These are phyloP conservation scores for Crithidia acanthocephali DNA, from an alignment of 208 protist species.

Conservation along the genomic window DNA sequence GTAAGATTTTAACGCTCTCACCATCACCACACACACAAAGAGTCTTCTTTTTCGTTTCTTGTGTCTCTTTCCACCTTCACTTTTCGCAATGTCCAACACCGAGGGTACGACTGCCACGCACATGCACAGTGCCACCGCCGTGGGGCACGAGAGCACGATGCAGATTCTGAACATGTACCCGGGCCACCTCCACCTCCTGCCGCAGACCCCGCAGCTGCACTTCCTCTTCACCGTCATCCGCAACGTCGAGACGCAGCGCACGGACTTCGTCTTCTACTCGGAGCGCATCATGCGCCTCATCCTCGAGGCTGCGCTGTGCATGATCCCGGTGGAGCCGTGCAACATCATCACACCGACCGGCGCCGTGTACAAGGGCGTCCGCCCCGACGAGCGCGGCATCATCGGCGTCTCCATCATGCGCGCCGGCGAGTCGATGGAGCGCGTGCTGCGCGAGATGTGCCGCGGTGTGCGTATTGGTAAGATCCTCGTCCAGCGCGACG, in stretches of 20 bases:
- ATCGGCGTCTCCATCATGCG: constrained; percentile 98
- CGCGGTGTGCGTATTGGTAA: constrained; percentile 97
- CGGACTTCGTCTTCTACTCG: constrained; percentile 97
- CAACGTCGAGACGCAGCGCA: constrained; percentile 85
- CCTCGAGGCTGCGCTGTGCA: constrained; percentile 91
- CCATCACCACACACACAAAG: not conserved
- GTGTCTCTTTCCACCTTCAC: constrained; percentile 5
- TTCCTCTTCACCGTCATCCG: constrained; percentile 97
- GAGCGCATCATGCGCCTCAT: constrained; percentile 96
- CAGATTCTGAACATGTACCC: constrained; percentile 75
- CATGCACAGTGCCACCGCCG: constrained; percentile 31
- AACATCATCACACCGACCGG: constrained; percentile 94
- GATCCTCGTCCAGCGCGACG: constrained; percentile 98
- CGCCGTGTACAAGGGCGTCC: constrained; percentile 72
- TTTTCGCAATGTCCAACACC: constrained; percentile 1
- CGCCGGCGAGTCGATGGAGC: constrained; percentile 97
- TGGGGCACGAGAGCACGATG: constrained; percentile 39
- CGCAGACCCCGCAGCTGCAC: constrained; percentile 90
- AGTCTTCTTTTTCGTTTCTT: not conserved
- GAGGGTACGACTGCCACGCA: constrained; percentile 20
- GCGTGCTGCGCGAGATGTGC: constrained; percentile 93
- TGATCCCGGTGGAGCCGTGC: constrained; percentile 86
- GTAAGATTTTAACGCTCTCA: not conserved
- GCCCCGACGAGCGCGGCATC: constrained; percentile 81
- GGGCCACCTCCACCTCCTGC: constrained; percentile 65